Conservation (phyloP, 1,284 basidiomycete species). For the Tylopilus orsonianus region DNA sequence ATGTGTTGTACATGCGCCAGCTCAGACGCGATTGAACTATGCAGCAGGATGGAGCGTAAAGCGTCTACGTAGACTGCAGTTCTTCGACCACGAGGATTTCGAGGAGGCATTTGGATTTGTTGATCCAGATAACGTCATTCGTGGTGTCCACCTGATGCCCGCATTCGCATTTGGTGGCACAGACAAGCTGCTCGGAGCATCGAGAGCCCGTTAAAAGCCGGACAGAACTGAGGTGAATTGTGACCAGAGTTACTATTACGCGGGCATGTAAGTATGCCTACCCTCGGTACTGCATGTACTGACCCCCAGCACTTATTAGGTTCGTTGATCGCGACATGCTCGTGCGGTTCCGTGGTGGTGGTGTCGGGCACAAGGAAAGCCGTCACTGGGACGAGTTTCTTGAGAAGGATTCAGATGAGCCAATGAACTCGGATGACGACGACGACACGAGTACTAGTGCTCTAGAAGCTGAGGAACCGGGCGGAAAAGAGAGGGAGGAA, state of each 20-base stretch:
- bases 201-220: neutral
- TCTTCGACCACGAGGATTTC: neutral
- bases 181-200: neutral
- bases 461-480: no score
- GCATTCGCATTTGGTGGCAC: neutral
- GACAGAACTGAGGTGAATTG: neutral
- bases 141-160: neutral
- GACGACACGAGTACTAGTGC: no score
- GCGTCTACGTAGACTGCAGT: constrained; percentile 5
- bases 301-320: neutral
- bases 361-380: neutral
- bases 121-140: neutral
- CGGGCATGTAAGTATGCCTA: neutral
- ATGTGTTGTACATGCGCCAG: constrained; percentile 22
- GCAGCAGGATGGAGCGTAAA: constrained; percentile 11
- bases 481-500: neutral
- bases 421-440: no score
- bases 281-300: neutral
- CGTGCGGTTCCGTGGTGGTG: neutral
- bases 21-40: constrained; percentile 8
- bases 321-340: neutral
- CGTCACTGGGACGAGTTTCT: neutral
- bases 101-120: neutral
- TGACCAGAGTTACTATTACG: neutral
- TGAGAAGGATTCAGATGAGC: neutral